phyloP scores from a whole-genome alignment of 129 eudicot species.

The Solidago caesia region DNA sequence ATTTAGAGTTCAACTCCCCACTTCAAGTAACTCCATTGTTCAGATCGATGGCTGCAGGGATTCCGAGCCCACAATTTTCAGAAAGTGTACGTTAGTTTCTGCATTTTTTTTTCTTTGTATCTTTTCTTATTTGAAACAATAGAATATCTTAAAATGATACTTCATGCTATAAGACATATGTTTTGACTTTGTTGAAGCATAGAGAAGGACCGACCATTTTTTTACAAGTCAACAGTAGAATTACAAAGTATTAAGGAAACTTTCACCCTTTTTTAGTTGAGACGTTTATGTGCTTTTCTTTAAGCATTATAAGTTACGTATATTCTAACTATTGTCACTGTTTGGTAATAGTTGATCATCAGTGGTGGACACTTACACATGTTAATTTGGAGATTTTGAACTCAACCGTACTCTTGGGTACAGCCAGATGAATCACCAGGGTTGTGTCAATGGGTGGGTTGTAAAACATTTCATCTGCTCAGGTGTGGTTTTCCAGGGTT shows the following conservation, averaged over 20 bases:
- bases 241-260: background rate
- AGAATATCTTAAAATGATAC: constrained; percentile 21
- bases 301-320: background rate
- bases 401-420: background rate
- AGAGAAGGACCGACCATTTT: background rate
- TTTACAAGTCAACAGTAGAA: background rate
- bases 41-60: constrained; percentile 75
- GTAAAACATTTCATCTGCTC: background rate
- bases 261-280: background rate
- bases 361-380: background rate
- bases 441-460: background rate
- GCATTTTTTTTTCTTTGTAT: background rate
- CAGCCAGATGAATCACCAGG: background rate
- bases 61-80: constrained; percentile 94
- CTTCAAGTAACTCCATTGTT: constrained; percentile 89
- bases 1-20: constrained; percentile 71
- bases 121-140: constrained; percentile 12
- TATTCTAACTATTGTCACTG: background rate
- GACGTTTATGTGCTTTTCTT: background rate
- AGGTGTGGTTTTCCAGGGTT: background rate
- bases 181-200: background rate
- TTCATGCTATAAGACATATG: background rate
- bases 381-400: background rate
- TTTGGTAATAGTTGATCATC: background rate
- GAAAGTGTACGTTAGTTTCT: constrained; percentile 74